Conservation (phyloP, 352 stramenopile species). For the Plasmopara viticola region DNA sequence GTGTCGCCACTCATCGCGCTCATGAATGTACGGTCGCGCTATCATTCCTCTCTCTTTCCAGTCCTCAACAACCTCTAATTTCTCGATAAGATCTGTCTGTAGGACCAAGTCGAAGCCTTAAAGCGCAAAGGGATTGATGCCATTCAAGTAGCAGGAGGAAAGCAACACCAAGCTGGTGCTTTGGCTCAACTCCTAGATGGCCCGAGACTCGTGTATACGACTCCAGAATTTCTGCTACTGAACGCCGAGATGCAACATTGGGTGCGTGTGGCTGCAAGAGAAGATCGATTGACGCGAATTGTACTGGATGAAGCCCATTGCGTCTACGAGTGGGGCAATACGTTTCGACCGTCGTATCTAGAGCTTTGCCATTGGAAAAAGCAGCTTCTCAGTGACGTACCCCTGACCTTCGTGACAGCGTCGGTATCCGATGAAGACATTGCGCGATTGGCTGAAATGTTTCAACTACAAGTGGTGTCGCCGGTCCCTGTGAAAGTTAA, state of each 20-base stretch:
- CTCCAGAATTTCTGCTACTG: conserved; percentile 66
- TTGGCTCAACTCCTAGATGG: conserved; percentile 34
- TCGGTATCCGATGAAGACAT: conserved; percentile 67
- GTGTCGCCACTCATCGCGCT: conserved; percentile 70
- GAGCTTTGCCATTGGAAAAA: conserved; percentile 53
- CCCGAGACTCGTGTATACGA: conserved; percentile 71
- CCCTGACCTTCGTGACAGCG: conserved; percentile 67
- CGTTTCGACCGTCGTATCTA: conserved; percentile 68
- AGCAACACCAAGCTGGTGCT: conserved; percentile 16
- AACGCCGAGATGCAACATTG: conserved; percentile 54
- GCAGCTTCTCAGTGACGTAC: conserved; percentile 37
- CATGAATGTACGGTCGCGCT: conserved; percentile 45
- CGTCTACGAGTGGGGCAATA: conserved; percentile 72
- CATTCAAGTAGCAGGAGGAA: conserved; percentile 36
- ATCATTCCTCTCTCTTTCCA: conserved; percentile 1
- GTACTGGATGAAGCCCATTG: conserved; percentile 80
- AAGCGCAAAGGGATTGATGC: conserved; percentile 48
- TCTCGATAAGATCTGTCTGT: conserved; percentile 1
- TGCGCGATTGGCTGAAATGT: conserved; percentile 38
- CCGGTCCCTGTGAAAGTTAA: background rate
- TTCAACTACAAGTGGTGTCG: conserved; percentile 31
- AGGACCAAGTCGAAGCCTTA: conserved; percentile 73
- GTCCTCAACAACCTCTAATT: background rate
- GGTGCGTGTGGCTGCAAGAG: conserved; percentile 22
- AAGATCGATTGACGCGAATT: conserved; percentile 35